Conservation (phyloP, 495 filamentous ascomycete species). For the Daldinia bambusicola region DNA sequence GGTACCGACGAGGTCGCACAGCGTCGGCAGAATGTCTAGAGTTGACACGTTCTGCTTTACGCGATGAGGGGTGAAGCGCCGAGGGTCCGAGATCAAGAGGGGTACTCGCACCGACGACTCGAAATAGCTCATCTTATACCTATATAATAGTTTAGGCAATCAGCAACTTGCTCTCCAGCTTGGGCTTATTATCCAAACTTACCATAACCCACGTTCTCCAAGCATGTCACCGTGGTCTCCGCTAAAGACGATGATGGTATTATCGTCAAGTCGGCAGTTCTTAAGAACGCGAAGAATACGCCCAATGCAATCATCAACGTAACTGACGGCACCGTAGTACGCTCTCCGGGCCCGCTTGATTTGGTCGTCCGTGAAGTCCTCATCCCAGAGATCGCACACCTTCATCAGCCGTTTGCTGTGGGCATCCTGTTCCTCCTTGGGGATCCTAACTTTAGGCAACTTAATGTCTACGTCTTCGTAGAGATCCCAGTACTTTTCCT, state of each 20-base stretch:
- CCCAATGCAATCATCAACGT: conserved; percentile 88
- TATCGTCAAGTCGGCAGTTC: conserved; percentile 76
- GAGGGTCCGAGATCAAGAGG: conserved; percentile 77
- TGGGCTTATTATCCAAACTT: conserved; percentile 9
- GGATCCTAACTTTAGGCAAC: conserved; percentile 76
- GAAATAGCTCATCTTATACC: conserved; percentile 93
- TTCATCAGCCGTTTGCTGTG: conserved; percentile 83
- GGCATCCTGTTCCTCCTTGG: conserved; percentile 79
- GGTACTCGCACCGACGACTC: conserved; percentile 86
- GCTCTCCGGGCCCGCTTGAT: conserved; percentile 81
- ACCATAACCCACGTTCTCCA: conserved; percentile 85
- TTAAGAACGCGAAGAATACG: conserved; percentile 77
- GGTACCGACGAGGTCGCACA: conserved; percentile 80
- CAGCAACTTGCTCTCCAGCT: background rate
- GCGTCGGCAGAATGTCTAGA: conserved; percentile 84
- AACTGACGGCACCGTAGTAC: conserved; percentile 89
- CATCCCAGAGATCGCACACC: conserved; percentile 81
- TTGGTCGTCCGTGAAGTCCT: conserved; percentile 80
- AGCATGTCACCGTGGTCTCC: conserved; percentile 95
- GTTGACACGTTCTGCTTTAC: conserved; percentile 83
- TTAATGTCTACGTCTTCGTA: conserved; percentile 90
- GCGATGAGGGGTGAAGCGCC: conserved; percentile 71
- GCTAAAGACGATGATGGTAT: conserved; percentile 87
- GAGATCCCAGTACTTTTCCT: conserved; percentile 85
- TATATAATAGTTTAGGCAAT: conserved; percentile 34